Conservation (phyloP, 805 yeast species). For the Candida berthetii region DNA sequence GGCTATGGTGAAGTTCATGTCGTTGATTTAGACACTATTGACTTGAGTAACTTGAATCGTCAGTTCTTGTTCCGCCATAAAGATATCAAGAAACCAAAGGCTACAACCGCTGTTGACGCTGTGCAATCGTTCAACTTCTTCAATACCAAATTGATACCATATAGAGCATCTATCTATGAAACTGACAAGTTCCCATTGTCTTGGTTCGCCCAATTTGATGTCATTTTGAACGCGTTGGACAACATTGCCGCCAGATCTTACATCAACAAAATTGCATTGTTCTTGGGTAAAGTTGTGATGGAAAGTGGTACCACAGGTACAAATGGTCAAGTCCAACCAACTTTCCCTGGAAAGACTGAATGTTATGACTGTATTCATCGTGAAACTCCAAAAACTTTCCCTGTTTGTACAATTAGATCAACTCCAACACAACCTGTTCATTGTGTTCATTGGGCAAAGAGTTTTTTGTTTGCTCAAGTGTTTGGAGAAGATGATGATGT, state of each 20-base stretch:
- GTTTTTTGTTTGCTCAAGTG: constrained; percentile 75
- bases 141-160: constrained; percentile 60
- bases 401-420: constrained; percentile 94
- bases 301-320: constrained; percentile 96
- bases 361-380: constrained; percentile 91
- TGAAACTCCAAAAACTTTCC: constrained; percentile 84
- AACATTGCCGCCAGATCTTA: constrained; percentile 88
- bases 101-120: constrained; percentile 77
- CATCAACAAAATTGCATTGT: constrained; percentile 79
- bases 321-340: constrained; percentile 92
- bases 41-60: constrained; percentile 84
- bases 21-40: constrained; percentile 95
- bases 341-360: constrained; percentile 74
- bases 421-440: constrained; percentile 97
- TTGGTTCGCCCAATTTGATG: constrained; percentile 74
- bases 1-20: constrained; percentile 86
- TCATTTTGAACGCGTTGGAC: constrained; percentile 89
- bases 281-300: constrained; percentile 68
- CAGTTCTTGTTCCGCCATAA: constrained; percentile 87
- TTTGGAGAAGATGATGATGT: constrained; percentile 47
- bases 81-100: constrained; percentile 86
- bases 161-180: constrained; percentile 87
- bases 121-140: constrained; percentile 67
- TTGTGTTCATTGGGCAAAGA: constrained; percentile 97
- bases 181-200: constrained; percentile 57